Conservation (phyloP, 768 basidiomycete species). For the Boletus tylopilopsis region DNA sequence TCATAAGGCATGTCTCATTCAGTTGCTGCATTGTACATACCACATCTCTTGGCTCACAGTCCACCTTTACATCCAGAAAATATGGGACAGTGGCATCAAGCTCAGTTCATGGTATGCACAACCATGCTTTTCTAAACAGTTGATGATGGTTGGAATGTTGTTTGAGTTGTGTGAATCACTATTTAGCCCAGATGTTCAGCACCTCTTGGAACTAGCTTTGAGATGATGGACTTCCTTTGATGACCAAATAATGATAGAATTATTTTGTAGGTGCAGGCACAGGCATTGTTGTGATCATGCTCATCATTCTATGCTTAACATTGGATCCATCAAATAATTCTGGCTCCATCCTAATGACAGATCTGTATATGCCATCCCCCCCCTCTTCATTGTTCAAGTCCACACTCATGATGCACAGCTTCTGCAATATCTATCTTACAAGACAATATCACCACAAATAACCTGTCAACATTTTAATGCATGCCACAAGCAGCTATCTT, state of each 20-base stretch:
- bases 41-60: too few species aligned
- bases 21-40: too few species aligned
- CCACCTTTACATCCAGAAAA: conserved; percentile 71
- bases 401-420: conserved; percentile 38
- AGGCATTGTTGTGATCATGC: conserved; percentile 69
- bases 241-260: neutral
- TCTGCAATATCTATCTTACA: conserved; percentile 79
- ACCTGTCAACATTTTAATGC: conserved; percentile 29
- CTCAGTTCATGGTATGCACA: conserved; percentile 72
- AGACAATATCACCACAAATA: conserved; percentile 59
- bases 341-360: conserved; percentile 56
- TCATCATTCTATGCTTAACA: conserved; percentile 53
- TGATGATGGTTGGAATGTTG: neutral
- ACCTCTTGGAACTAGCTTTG: conserved; percentile 70
- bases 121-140: conserved; percentile 21
- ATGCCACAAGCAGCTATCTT: conserved; percentile 41
- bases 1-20: conserved; percentile 79
- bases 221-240: too few species aligned
- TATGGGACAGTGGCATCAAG: conserved; percentile 93
- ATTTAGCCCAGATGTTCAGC: conserved; percentile 37
- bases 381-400: neutral
- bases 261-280: conserved; percentile 68
- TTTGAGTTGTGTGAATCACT: conserved; percentile 33
- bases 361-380: conserved; percentile 57
- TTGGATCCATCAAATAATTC: conserved; percentile 16